These are phyloP conservation scores for Sophora flavescens DNA, from an alignment of 306 rosid genomes.

Conservation along the genomic window DNA sequence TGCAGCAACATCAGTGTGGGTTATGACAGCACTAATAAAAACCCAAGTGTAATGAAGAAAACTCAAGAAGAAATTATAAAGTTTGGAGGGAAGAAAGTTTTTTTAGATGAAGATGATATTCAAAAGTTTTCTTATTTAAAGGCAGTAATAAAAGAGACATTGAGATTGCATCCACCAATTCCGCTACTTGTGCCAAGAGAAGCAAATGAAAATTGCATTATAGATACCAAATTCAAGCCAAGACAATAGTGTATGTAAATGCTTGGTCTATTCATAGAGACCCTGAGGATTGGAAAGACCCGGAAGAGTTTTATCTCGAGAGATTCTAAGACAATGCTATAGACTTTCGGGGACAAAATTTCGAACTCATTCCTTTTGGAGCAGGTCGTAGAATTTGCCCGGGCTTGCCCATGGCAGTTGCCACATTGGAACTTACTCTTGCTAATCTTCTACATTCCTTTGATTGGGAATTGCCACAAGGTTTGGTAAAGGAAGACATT, in stretches of 20 bases:
- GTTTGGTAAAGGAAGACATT: conserved; percentile 34
- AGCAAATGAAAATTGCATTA: background rate
- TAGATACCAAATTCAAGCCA: conserved; percentile 24
- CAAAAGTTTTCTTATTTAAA: conserved; percentile 28
- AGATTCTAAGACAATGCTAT: conserved; percentile 26
- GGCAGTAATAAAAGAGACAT: conserved; percentile 39
- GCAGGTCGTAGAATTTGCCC: conserved; percentile 49
- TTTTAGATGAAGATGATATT: conserved; percentile 35
- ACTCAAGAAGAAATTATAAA: conserved; percentile 25
- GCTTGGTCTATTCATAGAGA: conserved; percentile 48
- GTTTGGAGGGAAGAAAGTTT: background rate
- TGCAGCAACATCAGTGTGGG: conserved; percentile 30
- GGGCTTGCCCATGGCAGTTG: conserved; percentile 32
- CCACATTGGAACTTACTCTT: conserved; percentile 23
- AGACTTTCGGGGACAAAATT: conserved; percentile 37
- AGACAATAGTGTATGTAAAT: conserved; percentile 35
- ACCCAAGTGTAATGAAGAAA: conserved; percentile 43
- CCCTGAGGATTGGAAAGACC: conserved; percentile 38
- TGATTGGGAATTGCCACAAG: conserved; percentile 45
- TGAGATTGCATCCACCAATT: conserved; percentile 31
- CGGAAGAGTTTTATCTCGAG: conserved; percentile 39
- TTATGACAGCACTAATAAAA: conserved; percentile 38
- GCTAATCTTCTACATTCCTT: conserved; percentile 44
- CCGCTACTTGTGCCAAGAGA: conserved; percentile 27
- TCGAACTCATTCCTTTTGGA: conserved; percentile 42